Conservation (phyloP, 441 rosid species). For the Rhodomyrtus psidioides region DNA sequence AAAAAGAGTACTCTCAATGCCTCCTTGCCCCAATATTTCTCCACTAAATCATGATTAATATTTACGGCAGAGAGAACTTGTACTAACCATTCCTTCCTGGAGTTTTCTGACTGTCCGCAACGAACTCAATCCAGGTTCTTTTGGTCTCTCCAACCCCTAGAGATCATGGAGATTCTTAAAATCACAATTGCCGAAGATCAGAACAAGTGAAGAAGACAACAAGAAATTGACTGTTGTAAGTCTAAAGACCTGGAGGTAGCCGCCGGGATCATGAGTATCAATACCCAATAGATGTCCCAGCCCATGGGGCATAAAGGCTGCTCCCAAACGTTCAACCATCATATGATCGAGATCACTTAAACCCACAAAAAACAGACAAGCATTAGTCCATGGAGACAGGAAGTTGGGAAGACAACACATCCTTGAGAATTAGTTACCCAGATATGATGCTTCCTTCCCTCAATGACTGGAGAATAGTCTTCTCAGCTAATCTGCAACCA, state of each 20-base stretch:
- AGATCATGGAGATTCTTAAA: conserved; percentile 2
- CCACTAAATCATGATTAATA: not conserved
- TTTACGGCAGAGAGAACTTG: not conserved
- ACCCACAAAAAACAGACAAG: conserved; percentile 1
- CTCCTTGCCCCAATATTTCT: not conserved
- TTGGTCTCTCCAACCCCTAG: conserved; percentile 66
- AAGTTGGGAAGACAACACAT: not conserved
- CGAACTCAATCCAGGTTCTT: conserved; percentile 74
- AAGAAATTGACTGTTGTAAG: not conserved
- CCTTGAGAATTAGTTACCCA: conserved; percentile 42
- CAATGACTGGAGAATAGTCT: conserved; percentile 63
- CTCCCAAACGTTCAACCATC: conserved; percentile 75
- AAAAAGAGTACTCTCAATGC: not conserved
- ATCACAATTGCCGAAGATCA: not conserved
- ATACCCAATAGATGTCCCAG: conserved; percentile 72
- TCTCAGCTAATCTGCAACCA: conserved; percentile 77
- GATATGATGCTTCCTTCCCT: conserved; percentile 50
- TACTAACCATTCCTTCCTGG: conserved; percentile 74
- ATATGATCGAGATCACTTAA: conserved; percentile 66
- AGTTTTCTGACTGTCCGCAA: conserved; percentile 71
- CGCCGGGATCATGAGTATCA: conserved; percentile 95
- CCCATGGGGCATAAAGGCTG: conserved; percentile 76
- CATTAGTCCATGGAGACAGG: not conserved
- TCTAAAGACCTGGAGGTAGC: conserved; percentile 56
- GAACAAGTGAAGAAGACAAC: not conserved